Evolutionary conservation across 2,329 filamentous ascomycete species (phyloP), one percentile per base, ranked within the genome.

Genomic region (Zymoseptoria ardabiliae): DNA sequence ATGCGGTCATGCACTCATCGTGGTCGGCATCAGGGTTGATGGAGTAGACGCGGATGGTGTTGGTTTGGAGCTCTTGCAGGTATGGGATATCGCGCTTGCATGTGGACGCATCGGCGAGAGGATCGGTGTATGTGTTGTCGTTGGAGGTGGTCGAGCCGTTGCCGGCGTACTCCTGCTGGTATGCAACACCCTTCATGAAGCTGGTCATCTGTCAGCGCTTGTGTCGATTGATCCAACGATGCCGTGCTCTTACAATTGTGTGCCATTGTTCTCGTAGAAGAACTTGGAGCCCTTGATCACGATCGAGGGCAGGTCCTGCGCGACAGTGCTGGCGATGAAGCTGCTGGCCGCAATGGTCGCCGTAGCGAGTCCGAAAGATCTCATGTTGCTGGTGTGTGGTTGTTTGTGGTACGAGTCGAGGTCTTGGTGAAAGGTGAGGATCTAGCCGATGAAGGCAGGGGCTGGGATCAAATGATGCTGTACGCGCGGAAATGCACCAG

Each of bases 11-110:
- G 80, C 94, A 97, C 55, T 81, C 82, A 57, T 82, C 80, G 79
- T 99, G 94, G 77, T 95, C 81, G 66, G 81, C 75, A 17, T 81
- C 84, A 22, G 93, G 90, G 78, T 97, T 84, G 70, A 97, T 85
- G 69, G 93, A 91, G 75, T 99, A 99, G 58, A 94, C 92, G 76
- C 94, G 93, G 75, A 99, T 93, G 69, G 87, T 86, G 79, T 99
- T 99, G 76, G 91, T 96, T 64, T 85, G 82, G 62, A 97, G 83
- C 74, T 90, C 79, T 73, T 83, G 74, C 66, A 99, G 82, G 69
- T 89, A 84, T 53, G 91, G 90, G 54, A 99, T 84, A 73, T 99
- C 94, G 69, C 93, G 90, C 74, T 84, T 83, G 82, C 94, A 97
- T 67, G 78, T 75, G 35, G 79, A 77, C 59, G 78, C 76, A 71